phyloP scores from a whole-genome alignment of 139 green algal genomes.

The Pedinophyceae sp. region DNA sequence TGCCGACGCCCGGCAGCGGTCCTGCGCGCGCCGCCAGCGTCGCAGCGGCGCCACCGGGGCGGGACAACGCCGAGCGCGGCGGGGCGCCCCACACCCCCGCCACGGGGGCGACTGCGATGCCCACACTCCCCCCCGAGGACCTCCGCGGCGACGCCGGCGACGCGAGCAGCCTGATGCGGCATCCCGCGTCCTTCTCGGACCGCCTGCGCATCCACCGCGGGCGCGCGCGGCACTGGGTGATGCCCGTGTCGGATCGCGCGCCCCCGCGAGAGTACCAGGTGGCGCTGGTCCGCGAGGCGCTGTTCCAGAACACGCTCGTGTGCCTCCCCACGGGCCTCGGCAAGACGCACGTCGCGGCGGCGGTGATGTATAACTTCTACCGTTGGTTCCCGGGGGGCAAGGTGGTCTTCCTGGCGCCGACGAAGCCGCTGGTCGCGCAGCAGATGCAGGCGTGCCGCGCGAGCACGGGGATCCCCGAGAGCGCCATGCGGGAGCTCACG shows the following conservation, averaged over 20 bases:
- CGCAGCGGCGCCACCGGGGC: no score
- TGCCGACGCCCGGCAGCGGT: no score
- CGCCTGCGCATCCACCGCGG: neutral
- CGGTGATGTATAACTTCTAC: constrained; percentile 87
- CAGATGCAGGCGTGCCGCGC: constrained; percentile 64
- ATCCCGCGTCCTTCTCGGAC: no score
- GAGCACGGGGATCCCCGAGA: constrained; percentile 55
- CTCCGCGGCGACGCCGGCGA: no score
- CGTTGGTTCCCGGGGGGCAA: constrained; percentile 83
- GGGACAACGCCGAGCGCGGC: no score
- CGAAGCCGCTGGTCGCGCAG: constrained; percentile 77
- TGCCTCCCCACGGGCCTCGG: constrained; percentile 88
- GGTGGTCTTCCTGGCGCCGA: constrained; percentile 85
- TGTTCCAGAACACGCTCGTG: constrained; percentile 83
- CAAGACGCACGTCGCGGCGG: constrained; percentile 91
- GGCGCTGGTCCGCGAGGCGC: constrained; percentile 14
- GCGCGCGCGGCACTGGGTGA: neutral
- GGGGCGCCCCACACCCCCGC: no score
- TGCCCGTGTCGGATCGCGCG: neutral
- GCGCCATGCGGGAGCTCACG: constrained; percentile 17
- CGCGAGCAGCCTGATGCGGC: no score
- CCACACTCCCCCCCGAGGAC: no score
- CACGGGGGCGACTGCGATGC: no score
- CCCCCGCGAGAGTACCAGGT: neutral
- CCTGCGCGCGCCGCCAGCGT: no score